Base-by-base conservation (phyloP, 1,284 basidiomycete genomes). In the Moesziomyces aphidis region DNA sequence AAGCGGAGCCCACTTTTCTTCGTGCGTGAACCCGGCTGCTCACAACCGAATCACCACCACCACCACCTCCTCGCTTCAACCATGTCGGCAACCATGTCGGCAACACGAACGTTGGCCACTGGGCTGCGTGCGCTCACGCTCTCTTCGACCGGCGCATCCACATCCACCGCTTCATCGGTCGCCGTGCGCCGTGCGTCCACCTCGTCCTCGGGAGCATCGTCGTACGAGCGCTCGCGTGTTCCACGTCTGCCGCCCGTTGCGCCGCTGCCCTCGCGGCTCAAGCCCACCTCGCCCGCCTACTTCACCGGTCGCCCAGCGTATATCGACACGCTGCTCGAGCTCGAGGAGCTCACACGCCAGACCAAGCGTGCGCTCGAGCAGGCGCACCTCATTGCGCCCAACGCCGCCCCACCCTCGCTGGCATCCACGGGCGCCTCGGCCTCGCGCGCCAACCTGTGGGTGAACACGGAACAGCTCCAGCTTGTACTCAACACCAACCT, bases 221-320 rank as follows among this genome's bases (percentile, higher is more conserved):
- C 56, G 9, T 70, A 62, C 58, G 15, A 42, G 5, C 54, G 46
- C 34, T 45, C 62, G 2, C 55, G 60, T 8, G 50, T 57, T 2
- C 72, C 72, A 1, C 60, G 49, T 9, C 48, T 70, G 9, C 72
- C 67, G 1, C 67, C 72, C 17, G 52, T 59, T 1, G 62, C 72
- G 0, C 71, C 71, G 2, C 55, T 74, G 5, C 63, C 72, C 1
- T 44, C 55, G 7, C 85, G 84, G 5, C 51, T 75, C 46, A 85
- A 85, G 62, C 87, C 87, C 1, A 60, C 77, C 3, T 91, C 93
- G 1, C 88, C 92, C 19, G 90, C 90, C 53, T 95, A 94, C 87
- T 97, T 93, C 86, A 94, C 94, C n/a, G 91, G 90, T n/a, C 90
- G 91, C 49, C 87, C 92, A 0, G 87, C 87, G 36, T 94, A 91